Conservation (phyloP, 352 stramenopile species). For the Pythium biforme region DNA sequence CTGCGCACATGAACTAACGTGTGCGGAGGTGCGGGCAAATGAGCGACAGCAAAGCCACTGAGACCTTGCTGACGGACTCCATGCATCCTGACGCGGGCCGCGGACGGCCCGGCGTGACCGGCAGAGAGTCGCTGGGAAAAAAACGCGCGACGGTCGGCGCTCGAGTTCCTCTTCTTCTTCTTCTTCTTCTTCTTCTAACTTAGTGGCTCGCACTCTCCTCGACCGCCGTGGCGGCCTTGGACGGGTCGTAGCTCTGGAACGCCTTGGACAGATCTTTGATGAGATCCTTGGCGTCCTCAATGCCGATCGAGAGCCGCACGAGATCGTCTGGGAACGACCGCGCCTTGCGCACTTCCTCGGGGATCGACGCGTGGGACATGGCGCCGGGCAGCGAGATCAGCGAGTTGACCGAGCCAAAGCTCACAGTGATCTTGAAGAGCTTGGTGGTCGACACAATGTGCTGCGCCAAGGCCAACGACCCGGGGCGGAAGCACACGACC, state of each 20-base stretch:
- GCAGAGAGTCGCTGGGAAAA: constrained; percentile 24
- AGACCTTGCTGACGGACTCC: constrained; percentile 18
- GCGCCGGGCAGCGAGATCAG: constrained; percentile 90
- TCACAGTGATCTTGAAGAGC: constrained; percentile 94
- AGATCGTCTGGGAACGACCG: constrained; percentile 93
- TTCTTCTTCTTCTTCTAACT: no score
- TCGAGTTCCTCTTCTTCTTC: no score
- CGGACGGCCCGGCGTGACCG: constrained; percentile 22
- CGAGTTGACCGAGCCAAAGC: constrained; percentile 92
- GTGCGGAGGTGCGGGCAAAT: neutral
- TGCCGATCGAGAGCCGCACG: constrained; percentile 93
- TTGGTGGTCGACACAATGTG: constrained; percentile 91
- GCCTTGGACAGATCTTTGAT: constrained; percentile 92
- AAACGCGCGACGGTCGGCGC: neutral
- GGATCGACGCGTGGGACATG: constrained; percentile 96
- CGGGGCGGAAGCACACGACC: constrained; percentile 91
- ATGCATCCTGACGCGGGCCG: constrained; percentile 21
- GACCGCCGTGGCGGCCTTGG: neutral
- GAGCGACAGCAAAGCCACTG: neutral
- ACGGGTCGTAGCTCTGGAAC: constrained; percentile 60
- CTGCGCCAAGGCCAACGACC: constrained; percentile 83
- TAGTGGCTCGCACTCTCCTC: constrained; percentile 5
- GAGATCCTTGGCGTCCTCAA: constrained; percentile 94
- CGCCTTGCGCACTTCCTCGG: constrained; percentile 88
- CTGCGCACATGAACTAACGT: constrained; percentile 7